These are phyloP conservation scores for Madurella mycetomatis DNA, from an alignment of 2,329 filamentous ascomycete species.

Conservation along the genomic window DNA sequence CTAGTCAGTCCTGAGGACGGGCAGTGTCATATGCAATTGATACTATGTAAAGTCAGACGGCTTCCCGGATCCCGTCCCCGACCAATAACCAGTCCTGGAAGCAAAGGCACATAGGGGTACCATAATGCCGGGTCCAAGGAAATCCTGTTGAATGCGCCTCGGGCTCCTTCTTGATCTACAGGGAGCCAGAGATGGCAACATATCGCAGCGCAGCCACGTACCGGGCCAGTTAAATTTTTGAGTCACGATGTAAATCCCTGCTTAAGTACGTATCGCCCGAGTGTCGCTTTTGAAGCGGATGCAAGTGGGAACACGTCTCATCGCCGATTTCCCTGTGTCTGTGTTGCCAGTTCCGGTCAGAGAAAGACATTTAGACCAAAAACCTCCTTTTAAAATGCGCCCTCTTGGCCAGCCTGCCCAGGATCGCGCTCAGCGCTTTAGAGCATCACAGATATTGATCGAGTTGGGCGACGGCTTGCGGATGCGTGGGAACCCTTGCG, in stretches of 20 bases:
- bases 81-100: too few species aligned
- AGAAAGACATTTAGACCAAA: background rate
- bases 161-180: background rate
- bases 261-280: background rate
- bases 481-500: background rate
- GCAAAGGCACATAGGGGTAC: too few species aligned
- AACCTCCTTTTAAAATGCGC: background rate
- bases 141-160: too few species aligned
- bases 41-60: too few species aligned
- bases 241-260: background rate
- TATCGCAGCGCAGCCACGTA: background rate
- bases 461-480: too few species aligned
- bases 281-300: background rate
- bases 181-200: background rate
- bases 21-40: too few species aligned
- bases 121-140: too few species aligned
- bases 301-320: background rate
- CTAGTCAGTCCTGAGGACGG: too few species aligned
- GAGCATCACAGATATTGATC: background rate
- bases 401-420: background rate
- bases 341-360: constrained; percentile 1
- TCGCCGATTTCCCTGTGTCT: background rate
- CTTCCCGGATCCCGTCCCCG: too few species aligned
- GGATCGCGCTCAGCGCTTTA: background rate
- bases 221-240: background rate